A percentile compares a stretch with the other conserved stretches of the same genome.
These are phyloP conservation scores for Umbelopsis isabellina DNA, from an alignment of 192 early-diverging fungal genomes.

Conservation along the genomic window DNA sequence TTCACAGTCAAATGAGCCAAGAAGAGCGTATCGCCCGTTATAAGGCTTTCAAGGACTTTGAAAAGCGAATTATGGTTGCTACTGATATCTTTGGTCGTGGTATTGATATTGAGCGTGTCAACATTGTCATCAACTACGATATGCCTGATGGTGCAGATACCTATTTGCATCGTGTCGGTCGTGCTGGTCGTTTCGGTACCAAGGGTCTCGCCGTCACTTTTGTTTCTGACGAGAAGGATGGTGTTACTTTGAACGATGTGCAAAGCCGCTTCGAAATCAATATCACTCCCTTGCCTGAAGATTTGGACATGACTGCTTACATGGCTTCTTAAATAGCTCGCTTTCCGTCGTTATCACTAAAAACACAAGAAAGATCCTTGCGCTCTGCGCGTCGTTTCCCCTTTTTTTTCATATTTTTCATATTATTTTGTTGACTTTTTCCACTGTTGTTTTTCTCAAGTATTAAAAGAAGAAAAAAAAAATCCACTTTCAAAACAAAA, in stretches of 20 bases:
- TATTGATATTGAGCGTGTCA: conserved; percentile 98
- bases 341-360: too few relatives aligned
- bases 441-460: neutral
- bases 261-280: conserved; percentile 97
- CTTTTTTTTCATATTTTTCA: neutral
- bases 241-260: conserved; percentile 75
- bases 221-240: conserved; percentile 84
- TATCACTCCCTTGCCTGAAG: conserved; percentile 84
- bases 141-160: conserved; percentile 89
- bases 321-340: conserved; percentile 40
- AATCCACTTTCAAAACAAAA: neutral
- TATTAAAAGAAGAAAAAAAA: conserved; percentile 11
- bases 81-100: conserved; percentile 98
- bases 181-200: conserved; percentile 99
- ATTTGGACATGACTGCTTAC: conserved; percentile 85
- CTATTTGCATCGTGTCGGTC: conserved; percentile 96
- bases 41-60: conserved; percentile 95
- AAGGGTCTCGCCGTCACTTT: conserved; percentile 97
- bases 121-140: conserved; percentile 99
- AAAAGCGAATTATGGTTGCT: conserved; percentile 94
- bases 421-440: neutral
- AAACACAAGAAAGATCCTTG: too few relatives aligned
- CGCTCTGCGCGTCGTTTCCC: neutral
- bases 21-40: conserved; percentile 91
- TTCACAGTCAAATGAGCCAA: conserved; percentile 91